phyloP scores from a whole-genome alignment of 2,329 filamentous ascomycete species.

The Xylaria multiplex region DNA sequence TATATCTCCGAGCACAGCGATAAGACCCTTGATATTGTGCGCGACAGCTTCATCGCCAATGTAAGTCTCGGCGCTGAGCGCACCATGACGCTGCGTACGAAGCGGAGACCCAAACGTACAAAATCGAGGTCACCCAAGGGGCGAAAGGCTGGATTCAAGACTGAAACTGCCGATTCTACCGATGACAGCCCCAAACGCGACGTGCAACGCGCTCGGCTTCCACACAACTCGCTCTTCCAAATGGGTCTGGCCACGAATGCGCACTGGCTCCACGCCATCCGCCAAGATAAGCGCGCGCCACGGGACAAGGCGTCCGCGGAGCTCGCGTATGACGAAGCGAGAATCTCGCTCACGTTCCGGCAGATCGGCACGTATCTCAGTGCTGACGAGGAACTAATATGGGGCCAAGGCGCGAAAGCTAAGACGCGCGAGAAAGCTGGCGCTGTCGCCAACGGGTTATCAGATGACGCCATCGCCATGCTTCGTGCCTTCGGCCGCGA shows the following conservation, averaged over 20 bases:
- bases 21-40: conserved; percentile 91
- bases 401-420: conserved; percentile 86
- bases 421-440: conserved; percentile 72
- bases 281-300: conserved; percentile 79
- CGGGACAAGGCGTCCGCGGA: conserved; percentile 76
- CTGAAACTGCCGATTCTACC: no score
- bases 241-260: conserved; percentile 85
- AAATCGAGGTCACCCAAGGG: conserved; percentile 16
- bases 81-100: conserved; percentile 88
- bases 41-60: conserved; percentile 86
- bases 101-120: conserved; percentile 60
- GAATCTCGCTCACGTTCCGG: conserved; percentile 93
- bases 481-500: conserved; percentile 84
- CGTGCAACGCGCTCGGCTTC: conserved; percentile 75
- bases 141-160: conserved; percentile 25
- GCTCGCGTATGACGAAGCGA: conserved; percentile 75
- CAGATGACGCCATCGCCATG: conserved; percentile 72
- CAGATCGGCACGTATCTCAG: conserved; percentile 87
- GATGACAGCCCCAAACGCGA: conserved; percentile 56
- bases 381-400: conserved; percentile 73
- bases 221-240: conserved; percentile 88
- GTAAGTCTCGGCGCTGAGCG: conserved; percentile 92
- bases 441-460: conserved; percentile 75
- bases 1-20: conserved; percentile 97
- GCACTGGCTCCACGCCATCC: conserved; percentile 92